phyloP scores from a whole-genome alignment of 164 flowering plant genomes.

The Vitis amurensis region DNA sequence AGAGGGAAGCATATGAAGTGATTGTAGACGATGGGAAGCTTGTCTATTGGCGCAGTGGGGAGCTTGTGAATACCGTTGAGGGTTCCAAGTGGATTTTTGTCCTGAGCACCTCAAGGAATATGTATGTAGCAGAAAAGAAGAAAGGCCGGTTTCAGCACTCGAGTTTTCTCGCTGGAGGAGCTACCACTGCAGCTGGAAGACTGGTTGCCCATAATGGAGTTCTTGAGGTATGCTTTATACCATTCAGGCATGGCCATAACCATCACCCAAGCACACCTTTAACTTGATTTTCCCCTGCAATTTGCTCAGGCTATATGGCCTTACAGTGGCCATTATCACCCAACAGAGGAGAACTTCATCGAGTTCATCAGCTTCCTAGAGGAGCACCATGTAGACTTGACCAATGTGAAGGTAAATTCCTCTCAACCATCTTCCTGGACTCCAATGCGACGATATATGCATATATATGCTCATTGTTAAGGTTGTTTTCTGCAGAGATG shows the following conservation, averaged over 20 bases:
- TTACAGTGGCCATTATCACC: slow-evolving; percentile 59
- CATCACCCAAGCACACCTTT: neutral
- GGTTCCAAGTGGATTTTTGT: slow-evolving; percentile 81
- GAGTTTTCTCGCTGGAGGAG: slow-evolving; percentile 79
- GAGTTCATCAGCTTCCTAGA: slow-evolving; percentile 46
- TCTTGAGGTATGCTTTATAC: slow-evolving; percentile 42
- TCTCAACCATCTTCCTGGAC: no score
- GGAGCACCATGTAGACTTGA: slow-evolving; percentile 42
- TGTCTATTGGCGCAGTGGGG: slow-evolving; percentile 47
- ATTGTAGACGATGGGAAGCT: slow-evolving; percentile 60
- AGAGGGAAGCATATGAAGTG: slow-evolving; percentile 73
- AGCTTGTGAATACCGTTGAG: slow-evolving; percentile 37
- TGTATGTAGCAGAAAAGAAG: slow-evolving; percentile 73
- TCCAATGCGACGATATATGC: no score
- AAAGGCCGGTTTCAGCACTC: slow-evolving; percentile 85
- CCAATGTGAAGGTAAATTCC: slow-evolving; percentile 44
- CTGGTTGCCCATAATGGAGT: slow-evolving; percentile 60
- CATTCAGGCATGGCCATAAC: neutral
- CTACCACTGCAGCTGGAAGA: slow-evolving; percentile 73
- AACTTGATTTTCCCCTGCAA: neutral
- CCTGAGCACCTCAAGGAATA: slow-evolving; percentile 54
- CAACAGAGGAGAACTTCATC: slow-evolving; percentile 50
- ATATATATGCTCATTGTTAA: no score
- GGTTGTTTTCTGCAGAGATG: slow-evolving; percentile 24
- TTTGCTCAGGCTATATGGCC: slow-evolving; percentile 50